These are phyloP conservation scores for Ceratobasidium sp. DNA, from an alignment of 1,284 basidiomycete genomes.

Conservation along the genomic window DNA sequence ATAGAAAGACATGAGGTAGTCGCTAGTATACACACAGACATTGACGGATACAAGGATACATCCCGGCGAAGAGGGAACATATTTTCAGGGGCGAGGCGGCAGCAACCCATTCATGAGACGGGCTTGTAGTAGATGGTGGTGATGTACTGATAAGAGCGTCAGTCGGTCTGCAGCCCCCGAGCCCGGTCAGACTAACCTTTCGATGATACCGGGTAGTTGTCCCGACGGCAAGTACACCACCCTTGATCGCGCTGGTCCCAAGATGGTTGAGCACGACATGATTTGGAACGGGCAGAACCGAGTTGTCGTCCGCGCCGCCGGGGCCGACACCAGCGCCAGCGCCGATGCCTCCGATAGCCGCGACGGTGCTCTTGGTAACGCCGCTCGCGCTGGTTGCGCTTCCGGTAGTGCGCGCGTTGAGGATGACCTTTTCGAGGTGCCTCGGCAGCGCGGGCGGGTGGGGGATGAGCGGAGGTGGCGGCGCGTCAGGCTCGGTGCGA, in stretches of 20 bases:
- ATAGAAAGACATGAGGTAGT: constrained; percentile 17
- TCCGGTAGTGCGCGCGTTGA: constrained; percentile 66
- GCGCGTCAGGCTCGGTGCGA: constrained; percentile 58
- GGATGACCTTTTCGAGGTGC: constrained; percentile 93
- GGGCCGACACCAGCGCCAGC: constrained; percentile 25
- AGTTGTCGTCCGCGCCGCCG: constrained; percentile 82
- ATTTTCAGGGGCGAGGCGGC: constrained; percentile 6
- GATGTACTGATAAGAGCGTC: constrained; percentile 64
- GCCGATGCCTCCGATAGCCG: constrained; percentile 44
- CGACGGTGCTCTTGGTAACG: constrained; percentile 50
- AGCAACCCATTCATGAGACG: constrained; percentile 52
- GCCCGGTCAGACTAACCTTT: constrained; percentile 72
- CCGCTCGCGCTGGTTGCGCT: constrained; percentile 58
- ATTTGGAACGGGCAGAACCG: constrained; percentile 92
- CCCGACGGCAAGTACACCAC: constrained; percentile 93
- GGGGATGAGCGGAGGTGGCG: constrained; percentile 77
- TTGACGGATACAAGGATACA: constrained; percentile 18
- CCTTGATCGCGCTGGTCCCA: constrained; percentile 95
- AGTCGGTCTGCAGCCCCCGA: constrained; percentile 24
- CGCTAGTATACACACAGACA: constrained; percentile 43
- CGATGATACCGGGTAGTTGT: constrained; percentile 93
- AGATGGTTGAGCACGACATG: constrained; percentile 97
- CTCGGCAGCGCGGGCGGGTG: constrained; percentile 88
- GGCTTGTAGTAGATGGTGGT: constrained; percentile 77
- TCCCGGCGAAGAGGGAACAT: neutral